phyloP scores from a whole-genome alignment of 176 grass and related monocot genomes.

The Oryza australiensis region DNA sequence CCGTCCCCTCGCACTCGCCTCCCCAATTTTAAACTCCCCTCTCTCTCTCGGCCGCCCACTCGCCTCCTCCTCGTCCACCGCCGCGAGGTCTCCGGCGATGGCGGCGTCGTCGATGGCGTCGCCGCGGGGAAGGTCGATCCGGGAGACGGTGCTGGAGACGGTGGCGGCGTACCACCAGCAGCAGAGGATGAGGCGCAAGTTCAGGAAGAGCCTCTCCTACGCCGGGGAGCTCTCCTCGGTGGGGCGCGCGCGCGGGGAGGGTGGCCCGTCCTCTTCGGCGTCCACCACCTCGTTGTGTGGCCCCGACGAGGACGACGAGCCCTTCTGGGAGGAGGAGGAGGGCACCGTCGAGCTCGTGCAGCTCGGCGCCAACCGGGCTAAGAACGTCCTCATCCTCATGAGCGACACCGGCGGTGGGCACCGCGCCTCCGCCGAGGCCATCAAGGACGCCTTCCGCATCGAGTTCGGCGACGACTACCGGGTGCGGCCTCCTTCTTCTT shows the following conservation, averaged over 20 bases:
- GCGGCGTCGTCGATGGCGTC: conserved; percentile 68
- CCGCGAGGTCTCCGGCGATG: conserved; percentile 23
- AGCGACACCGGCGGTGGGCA: conserved; percentile 92
- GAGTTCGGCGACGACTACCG: conserved; percentile 87
- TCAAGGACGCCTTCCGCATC: conserved; percentile 90
- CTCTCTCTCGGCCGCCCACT: not conserved
- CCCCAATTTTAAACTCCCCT: conserved; percentile 28
- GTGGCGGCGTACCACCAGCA: conserved; percentile 80
- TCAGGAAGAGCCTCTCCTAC: conserved; percentile 66
- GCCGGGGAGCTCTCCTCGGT: conserved; percentile 51
- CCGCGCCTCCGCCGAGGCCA: conserved; percentile 94
- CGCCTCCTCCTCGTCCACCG: not conserved
- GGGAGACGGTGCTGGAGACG: conserved; percentile 81
- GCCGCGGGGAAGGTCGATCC: conserved; percentile 65
- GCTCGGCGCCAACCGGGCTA: conserved; percentile 84
- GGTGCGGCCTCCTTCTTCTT: conserved; percentile 24
- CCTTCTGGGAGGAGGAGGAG: conserved; percentile 96
- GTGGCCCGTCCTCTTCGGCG: conserved; percentile 14
- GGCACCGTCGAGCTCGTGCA: conserved; percentile 91
- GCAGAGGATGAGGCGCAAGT: conserved; percentile 53
- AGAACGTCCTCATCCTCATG: conserved; percentile 97
- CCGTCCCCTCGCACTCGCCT: not conserved
- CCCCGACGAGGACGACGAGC: conserved; percentile 72
- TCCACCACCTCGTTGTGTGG: conserved; percentile 26
- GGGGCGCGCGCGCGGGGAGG: conserved; percentile 14